Evolutionary conservation across 2,329 filamentous ascomycete genomes (phyloP), one percentile per base, ranked within the genome.

Genomic region (Bimuria novae-zelandiae): DNA sequence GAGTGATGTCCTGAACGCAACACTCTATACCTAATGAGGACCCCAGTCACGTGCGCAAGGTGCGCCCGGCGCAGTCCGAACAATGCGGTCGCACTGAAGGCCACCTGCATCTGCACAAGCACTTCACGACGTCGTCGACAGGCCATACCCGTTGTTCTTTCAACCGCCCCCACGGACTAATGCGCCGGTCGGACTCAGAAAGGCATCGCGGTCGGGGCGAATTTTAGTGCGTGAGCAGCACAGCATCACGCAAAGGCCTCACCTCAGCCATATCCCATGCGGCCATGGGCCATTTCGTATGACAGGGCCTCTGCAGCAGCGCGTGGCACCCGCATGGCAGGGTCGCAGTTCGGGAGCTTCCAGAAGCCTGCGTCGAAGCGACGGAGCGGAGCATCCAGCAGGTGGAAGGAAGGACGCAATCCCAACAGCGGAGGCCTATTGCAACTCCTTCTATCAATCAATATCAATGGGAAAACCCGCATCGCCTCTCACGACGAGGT

Each of bases 201-300:
- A 25, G 39, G 39, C 39, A 41, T 36, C 39, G 48, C 29, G 27
- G 30, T 36, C 48, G 57, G 51, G 54, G 55, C 57, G 55, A 50
- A 43, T 49, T 58, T 56, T 58, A 60, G 53, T 46, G 43, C 42
- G 33, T 29, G 21, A 17, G 35, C 17, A 17, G 47, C 19, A 27
- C 33, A 27, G 40, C 22, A 25, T 40, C 46, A 39, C 36, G 29
- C n/a, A n/a, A 47, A 23, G 43, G 55, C 51, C 43, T 61, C 51
- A 55, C 51, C 56, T 45, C 19, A 52, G 41, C 42, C 44, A 49
- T 49, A 32, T 42, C 39, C 35, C 39, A 51, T 27, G 50, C 53
- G 51, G 51, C 55, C 60, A 53, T 52, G 55, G 56, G 55, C 49
- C 56, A 51, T 37, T 47, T 53, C 44, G 30, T 27, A 46, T 17